Evolutionary conservation across 2,329 filamentous ascomycete species (phyloP), one percentile per base, ranked within the genome.

Genomic region (Colletotrichum acutatum): DNA sequence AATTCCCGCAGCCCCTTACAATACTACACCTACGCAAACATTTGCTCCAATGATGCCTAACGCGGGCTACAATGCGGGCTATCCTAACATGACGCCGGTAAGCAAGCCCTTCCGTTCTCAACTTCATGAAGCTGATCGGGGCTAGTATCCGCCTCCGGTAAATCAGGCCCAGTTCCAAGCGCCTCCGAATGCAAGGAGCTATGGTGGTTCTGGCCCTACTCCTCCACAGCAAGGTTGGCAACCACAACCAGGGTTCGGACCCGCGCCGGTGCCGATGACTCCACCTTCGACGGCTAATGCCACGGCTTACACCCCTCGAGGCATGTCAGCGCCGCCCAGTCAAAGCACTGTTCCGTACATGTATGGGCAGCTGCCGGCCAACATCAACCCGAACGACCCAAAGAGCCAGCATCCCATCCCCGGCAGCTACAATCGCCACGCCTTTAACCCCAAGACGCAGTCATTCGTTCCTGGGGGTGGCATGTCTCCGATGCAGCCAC

Each of bases 401-500:
- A 92, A 93, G 81, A 90, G 89, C 71, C 93, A 95, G 79, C 94
- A 98, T 80, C 94, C 94, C 6, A 91, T 97, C 69, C 94, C 95
- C 16, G 94, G 94, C 46, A 97, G 93, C 82, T 97, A 90, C 76
- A 94, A 93, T 79, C 89, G 95, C 71, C 94, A 95, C 77, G 91
- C 93, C 14, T 98, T 98, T 85, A 98, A 98, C 79, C 96, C 95
- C 0, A 95, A 97, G 84, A 98, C 94, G 19, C 94, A 97, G 79
- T 94, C 95, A 0, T 98, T 98, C 82, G 90, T 98, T 28, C 96
- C 96, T 1, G 86, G 74, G 32, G 82, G 83, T 22, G 79, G 90
- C 74, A 86, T 82, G 75, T 82, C 84, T 34, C 84, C 86, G 4
- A 84, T 86, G 75, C 87, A 86, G 53, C 83, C 84, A 37, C 84